phyloP scores from a whole-genome alignment of 129 eudicot genomes.

The Deinandra increscens region DNA sequence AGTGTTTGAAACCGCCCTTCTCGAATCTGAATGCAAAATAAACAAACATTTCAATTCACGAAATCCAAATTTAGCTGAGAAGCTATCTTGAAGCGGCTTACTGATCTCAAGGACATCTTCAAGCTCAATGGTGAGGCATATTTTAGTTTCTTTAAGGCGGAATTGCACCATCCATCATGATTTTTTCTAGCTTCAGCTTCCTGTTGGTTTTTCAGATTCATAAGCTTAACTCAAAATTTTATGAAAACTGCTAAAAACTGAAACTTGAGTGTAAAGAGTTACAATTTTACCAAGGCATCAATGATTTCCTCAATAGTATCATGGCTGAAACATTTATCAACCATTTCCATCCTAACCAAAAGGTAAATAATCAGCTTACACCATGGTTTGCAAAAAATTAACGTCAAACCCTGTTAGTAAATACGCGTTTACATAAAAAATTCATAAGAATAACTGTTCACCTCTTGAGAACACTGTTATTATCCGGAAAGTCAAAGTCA shows the following conservation, averaged over 20 bases:
- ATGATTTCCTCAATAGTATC: slow-evolving; percentile 77
- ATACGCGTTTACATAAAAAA: background rate
- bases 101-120: slow-evolving; percentile 80
- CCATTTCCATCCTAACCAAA: slow-evolving; percentile 51
- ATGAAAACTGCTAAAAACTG: background rate
- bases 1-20: slow-evolving; percentile 84
- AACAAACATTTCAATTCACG: background rate
- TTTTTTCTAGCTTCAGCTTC: slow-evolving; percentile 63
- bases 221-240: background rate
- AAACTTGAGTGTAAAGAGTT: background rate
- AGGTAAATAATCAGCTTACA: background rate
- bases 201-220: slow-evolving; percentile 29
- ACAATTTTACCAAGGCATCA: slow-evolving; percentile 52
- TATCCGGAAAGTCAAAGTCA: slow-evolving; percentile 53
- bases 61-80: background rate
- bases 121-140: slow-evolving; percentile 81
- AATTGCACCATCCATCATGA: slow-evolving; percentile 53
- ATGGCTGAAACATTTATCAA: slow-evolving; percentile 66
- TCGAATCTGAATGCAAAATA: slow-evolving; percentile 49
- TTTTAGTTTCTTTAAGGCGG: slow-evolving; percentile 58
- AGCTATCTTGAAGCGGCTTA: slow-evolving; percentile 31
- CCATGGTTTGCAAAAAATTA: background rate
- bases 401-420: background rate
- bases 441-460: slow-evolving; percentile 15
- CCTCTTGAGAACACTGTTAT: slow-evolving; percentile 61